Base-by-base conservation (phyloP, 306 rosid species). In the Prunus kanzakura region DNA sequence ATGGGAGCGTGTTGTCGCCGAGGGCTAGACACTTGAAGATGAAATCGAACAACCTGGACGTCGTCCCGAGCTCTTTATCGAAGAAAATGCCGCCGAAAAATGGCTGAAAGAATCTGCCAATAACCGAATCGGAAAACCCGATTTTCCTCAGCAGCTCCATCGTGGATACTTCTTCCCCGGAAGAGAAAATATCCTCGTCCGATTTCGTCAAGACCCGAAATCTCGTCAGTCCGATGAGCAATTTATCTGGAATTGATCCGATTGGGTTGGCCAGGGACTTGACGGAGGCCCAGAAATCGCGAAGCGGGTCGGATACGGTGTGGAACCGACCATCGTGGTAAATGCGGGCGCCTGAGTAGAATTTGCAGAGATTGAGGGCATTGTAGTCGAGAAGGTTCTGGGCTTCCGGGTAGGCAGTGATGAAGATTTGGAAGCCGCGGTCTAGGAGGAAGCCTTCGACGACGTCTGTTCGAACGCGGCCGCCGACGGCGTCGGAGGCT, bases 361-460 rank as follows among this genome's bases (percentile, higher is more conserved):
- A 95, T 14, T 69, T 88, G 0, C 71, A 90, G 67, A 95, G 91
- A 72, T 87, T 73, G 4, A 92, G 84, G 60, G 91, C 49, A 60
- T 82, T 29, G 79, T 90, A 95, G 50, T 92, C 57, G 76, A 92
- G 96, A 55, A 95, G 96, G 20, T 81, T 87, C 29, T 75, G 83
- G 57, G 97, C 97, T 86, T 95, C 91, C 0, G 96, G 97, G 66
- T 95, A 92, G 3, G 91, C 96, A 1, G 98, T 95, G 81, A 95
- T 95, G 87, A 95, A 92, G 86, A 95, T 95, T 79, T 95, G 93
- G 81, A 95, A 95, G 47, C 98, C 93, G 2, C 93, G 96, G 85
- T 95, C 96, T 7, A 95, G 91, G 65, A 83, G 87, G 84, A 90
- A 95, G 64, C 92, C 97, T 58, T 92, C 90, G 2, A 92, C 84